Conservation (phyloP, 768 basidiomycete genomes). For the Grammothele lineata region DNA sequence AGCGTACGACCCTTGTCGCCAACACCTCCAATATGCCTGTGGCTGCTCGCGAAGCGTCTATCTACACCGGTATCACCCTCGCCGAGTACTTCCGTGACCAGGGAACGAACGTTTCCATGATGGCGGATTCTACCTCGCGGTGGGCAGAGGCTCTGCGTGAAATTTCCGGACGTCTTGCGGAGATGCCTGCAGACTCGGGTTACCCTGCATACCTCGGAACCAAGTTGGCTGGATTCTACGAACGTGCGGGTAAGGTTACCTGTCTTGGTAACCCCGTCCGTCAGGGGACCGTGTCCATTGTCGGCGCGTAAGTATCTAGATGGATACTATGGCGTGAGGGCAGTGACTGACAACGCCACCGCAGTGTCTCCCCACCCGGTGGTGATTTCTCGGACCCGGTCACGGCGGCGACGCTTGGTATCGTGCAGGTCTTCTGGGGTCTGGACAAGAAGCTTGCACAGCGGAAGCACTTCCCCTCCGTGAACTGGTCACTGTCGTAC, state of each 20-base stretch:
- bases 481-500: slow-evolving; percentile 99
- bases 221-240: slow-evolving; percentile 97
- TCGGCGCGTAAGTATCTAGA: slow-evolving; percentile 83
- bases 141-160: slow-evolving; percentile 99
- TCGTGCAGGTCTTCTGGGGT: slow-evolving; percentile 99
- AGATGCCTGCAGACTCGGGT: slow-evolving; percentile 99
- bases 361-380: slow-evolving; percentile 94
- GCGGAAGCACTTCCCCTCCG: slow-evolving; percentile 99
- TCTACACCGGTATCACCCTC: slow-evolving; percentile 98
- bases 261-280: slow-evolving; percentile 87
- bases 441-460: slow-evolving; percentile 99
- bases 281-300: slow-evolving; percentile 94
- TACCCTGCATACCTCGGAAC: slow-evolving; percentile 97
- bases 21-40: slow-evolving; percentile 99
- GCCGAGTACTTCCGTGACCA: slow-evolving; percentile 99
- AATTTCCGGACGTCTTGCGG: slow-evolving; percentile 97
- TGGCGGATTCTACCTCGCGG: slow-evolving; percentile 98
- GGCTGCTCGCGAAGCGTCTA: slow-evolving; percentile 97
- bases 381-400: slow-evolving; percentile 99
- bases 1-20: slow-evolving; percentile 96
- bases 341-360: slow-evolving; percentile 8
- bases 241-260: slow-evolving; percentile 93
- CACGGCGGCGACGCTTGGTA: slow-evolving; percentile 94
- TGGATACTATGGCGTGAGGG: too few relatives aligned
- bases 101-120: slow-evolving; percentile 96